Conservation (phyloP, 2,329 filamentous ascomycete genomes). For the Alternaria brassicicola region DNA sequence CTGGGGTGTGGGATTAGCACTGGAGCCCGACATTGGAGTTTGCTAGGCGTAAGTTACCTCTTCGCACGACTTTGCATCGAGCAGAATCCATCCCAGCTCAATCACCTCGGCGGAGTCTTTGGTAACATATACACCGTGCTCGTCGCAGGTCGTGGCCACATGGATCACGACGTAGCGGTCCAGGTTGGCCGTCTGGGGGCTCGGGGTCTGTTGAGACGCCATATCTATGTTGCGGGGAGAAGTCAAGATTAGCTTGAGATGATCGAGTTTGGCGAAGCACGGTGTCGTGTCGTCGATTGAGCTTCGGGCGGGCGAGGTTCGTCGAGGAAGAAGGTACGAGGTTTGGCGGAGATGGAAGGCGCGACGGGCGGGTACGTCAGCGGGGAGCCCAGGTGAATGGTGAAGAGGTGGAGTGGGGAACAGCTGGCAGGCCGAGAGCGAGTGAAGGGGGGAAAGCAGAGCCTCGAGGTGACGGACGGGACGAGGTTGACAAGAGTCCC, state of each 20-base stretch:
- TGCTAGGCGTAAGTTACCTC: slow-evolving; percentile 70
- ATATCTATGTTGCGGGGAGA: slow-evolving; percentile 20
- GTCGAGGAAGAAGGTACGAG: slow-evolving; percentile 17
- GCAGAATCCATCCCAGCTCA: slow-evolving; percentile 96
- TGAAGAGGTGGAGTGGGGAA: slow-evolving; percentile 21
- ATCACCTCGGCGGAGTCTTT: slow-evolving; percentile 99
- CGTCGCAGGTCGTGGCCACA: slow-evolving; percentile 97
- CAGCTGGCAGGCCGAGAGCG: slow-evolving; percentile 26
- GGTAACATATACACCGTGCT: slow-evolving; percentile 98
- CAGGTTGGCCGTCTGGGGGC: slow-evolving; percentile 57
- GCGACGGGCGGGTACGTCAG: slow-evolving; percentile 30
- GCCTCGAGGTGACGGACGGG: slow-evolving; percentile 26
- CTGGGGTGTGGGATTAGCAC: slow-evolving; percentile 57
- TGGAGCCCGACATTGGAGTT: neutral
- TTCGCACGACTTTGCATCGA: slow-evolving; percentile 88
- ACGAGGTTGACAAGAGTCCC: slow-evolving; percentile 20
- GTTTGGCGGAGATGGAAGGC: slow-evolving; percentile 14
- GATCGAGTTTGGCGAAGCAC: slow-evolving; percentile 13
- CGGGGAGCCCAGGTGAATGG: slow-evolving; percentile 31
- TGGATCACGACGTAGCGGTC: slow-evolving; percentile 98
- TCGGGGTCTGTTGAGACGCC: slow-evolving; percentile 38
- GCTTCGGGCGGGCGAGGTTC: slow-evolving; percentile 7
- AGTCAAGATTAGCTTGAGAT: slow-evolving; percentile 5
- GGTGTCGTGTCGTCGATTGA: slow-evolving; percentile 10
- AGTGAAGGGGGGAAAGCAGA: slow-evolving; percentile 23